A percentile compares a stretch with the other conserved stretches of the same genome.
Evolutionary conservation across 2,329 filamentous ascomycete genomes (phyloP).

Genomic region (Thelonectria olida): DNA sequence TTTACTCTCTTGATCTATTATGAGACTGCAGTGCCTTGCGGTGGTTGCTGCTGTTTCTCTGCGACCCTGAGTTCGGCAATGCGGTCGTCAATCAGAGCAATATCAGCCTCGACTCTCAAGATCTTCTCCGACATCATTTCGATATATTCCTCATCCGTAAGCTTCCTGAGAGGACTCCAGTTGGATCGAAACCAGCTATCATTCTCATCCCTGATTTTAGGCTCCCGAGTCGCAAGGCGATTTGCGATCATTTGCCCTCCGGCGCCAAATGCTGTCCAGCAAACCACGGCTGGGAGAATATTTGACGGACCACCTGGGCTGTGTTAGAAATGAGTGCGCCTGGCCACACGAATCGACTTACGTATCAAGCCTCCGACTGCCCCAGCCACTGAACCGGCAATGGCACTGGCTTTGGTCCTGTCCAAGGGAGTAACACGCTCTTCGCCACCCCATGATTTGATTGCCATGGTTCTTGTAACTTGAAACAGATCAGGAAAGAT

Average conservation of each 20-base stretch:
- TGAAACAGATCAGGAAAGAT: constrained; percentile 19
- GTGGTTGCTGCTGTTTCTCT: constrained; percentile 23
- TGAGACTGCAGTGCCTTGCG: constrained; percentile 11
- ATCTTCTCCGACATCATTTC: constrained; percentile 76
- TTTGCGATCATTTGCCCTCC: constrained; percentile 52
- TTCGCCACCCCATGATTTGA: constrained; percentile 59
- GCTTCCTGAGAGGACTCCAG: constrained; percentile 75
- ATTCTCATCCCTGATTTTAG: constrained; percentile 50
- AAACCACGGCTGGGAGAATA: constrained; percentile 59
- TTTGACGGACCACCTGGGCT: constrained; percentile 60
- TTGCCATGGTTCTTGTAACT: constrained; percentile 60
- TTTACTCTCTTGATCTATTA: constrained; percentile 16
- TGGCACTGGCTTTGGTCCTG: constrained; percentile 71
- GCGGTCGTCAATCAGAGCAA: constrained; percentile 80
- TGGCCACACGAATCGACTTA: constrained; percentile 45
- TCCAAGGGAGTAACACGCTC: constrained; percentile 65
- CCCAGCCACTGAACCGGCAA: constrained; percentile 76
- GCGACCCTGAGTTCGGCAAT: constrained; percentile 57
- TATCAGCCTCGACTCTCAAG: constrained; percentile 76
- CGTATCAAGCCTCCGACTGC: constrained; percentile 65
- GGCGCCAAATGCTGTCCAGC: constrained; percentile 56
- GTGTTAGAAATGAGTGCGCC: constrained; percentile 25
- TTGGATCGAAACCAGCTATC: constrained; percentile 62
- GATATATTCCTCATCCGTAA: constrained; percentile 79
- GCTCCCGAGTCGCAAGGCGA: constrained; percentile 34